phyloP scores from a whole-genome alignment of 306 rosid genomes.

The Alnus glutinosa region DNA sequence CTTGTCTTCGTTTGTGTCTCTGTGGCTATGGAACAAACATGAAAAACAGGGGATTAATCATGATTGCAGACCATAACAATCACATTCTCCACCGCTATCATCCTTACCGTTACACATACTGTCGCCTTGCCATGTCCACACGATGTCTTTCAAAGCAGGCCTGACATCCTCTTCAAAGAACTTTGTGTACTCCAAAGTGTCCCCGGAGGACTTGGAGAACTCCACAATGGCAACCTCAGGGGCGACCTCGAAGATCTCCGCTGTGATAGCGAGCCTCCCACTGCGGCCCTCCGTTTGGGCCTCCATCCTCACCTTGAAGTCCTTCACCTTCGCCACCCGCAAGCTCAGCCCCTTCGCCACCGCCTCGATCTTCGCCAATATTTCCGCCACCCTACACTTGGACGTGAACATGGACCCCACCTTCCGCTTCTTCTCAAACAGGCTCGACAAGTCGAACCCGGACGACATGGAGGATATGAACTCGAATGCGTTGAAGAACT shows the following conservation, averaged over 20 bases:
- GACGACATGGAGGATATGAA: conserved; percentile 76
- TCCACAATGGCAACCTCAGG: conserved; percentile 75
- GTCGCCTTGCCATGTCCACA: conserved; percentile 90
- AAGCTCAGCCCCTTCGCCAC: conserved; percentile 57
- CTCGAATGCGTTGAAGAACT: conserved; percentile 76
- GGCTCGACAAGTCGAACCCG: conserved; percentile 70
- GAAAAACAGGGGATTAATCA: not conserved
- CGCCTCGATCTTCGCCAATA: conserved; percentile 55
- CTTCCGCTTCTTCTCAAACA: conserved; percentile 59
- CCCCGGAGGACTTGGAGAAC: conserved; percentile 74
- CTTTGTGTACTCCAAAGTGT: conserved; percentile 64
- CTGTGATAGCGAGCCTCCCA: conserved; percentile 57
- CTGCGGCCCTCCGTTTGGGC: conserved; percentile 59
- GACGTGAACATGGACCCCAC: conserved; percentile 68
- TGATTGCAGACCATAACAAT: not conserved
- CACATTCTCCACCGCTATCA: conserved; percentile 23
- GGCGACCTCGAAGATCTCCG: conserved; percentile 73
- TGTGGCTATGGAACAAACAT: not conserved
- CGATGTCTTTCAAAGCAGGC: conserved; percentile 75
- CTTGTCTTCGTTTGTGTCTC: not conserved
- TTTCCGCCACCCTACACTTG: conserved; percentile 43
- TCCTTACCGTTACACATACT: conserved; percentile 13
- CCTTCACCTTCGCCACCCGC: conserved; percentile 45
- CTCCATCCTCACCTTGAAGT: conserved; percentile 53
- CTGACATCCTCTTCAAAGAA: conserved; percentile 68